Evolutionary conservation across 805 yeast species (phyloP), one percentile per base, ranked within the genome.

Genomic region (Kregervanrija fluxuum): DNA sequence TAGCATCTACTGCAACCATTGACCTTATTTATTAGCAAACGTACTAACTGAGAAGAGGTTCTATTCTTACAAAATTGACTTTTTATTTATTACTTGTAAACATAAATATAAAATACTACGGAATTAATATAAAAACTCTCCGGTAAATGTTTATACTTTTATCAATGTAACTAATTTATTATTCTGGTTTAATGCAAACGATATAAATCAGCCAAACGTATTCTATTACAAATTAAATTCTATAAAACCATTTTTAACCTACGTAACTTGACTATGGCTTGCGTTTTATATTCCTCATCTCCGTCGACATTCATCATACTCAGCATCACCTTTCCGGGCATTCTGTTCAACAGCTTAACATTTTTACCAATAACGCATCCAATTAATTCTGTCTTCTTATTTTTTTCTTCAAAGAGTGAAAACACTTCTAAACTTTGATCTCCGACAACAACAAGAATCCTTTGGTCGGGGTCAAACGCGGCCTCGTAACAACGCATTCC

Each of bases 311-410:
- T 49, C 34, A 54, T 47, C 33, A 52, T n/a, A 12, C 57, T 47
- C 22, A 61, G 14, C 11, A 60, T 55, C 8, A 59, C 46, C 38
- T 54, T 59, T 9, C 65, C 65, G 3, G 64, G 60, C 11, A 51
- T 48, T 8, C 50, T 51, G 39, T 57, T 60, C 31, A 61, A 31
- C 9, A 62, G 37, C n/a, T 41, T 43, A 31, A 56, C 50, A 9
- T 48, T 47, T 31, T 49, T 42, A 6, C 62, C 67, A 16, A 58
- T 39, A 8, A 57, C 38, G 44, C 62, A 57, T 3, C 54, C 48
- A n/a, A 51, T 49, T 11, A 60, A 42, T 37, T 51, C 51, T 2
- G 59, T 52, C 33, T 51, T 54, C 11, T 28, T 41, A 17, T 50
- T 48, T n/a, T 52, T 44, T 22, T 53, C 54, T 16, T 45, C 48